Evolutionary conservation across 78 protist species (phyloP), one percentile per base, ranked within the genome.

Genomic region (Dictyostelium intermedium): DNA sequence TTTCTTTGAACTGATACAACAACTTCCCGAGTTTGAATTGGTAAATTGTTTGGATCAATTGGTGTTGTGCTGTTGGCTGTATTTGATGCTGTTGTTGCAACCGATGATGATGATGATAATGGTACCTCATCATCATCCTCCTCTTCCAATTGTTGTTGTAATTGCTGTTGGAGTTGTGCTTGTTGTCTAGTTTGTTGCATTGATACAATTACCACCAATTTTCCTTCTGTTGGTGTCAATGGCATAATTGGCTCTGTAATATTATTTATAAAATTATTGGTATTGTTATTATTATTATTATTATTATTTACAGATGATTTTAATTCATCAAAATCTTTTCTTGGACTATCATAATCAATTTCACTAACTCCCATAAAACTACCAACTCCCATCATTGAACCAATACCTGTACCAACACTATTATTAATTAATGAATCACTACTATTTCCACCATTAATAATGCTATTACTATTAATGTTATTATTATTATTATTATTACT

Each of bases 1-100:
- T 70, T 89, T 74, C 77, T 89, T 83, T 35, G 30, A 32, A 89
- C 63, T 70, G 94, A 77, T 27, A 89, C 94, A 32, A 77, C 10
- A 23, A 89, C 87, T 27, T 89, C 94, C 6, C 78, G 30, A 10
- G 41, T 25, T 63, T 77, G 85, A 37, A 35, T 25, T n/a, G 39
- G 41, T 13, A 53, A 73, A 35, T 74, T 25, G 10, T 25, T 25
- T 66, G 35, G 39, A 11, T 66, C 74, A 34, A n/a, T 32, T 34
- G 53, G 20, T 76, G 82, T 32, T 27, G 82, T 16, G 23, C 10
- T 76, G 23, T 25, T 76, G 27, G 82, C 82, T 8, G 37, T 73
- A 1, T 25, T 32, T 34, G 82, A 35, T 32, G 82, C 82, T 2
- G 82, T 32, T 4, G 82, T 76, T 30, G 82, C 82, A 13, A 32